phyloP scores from a whole-genome alignment of 2,329 filamentous ascomycete species.

The Trichoderma koningii region DNA sequence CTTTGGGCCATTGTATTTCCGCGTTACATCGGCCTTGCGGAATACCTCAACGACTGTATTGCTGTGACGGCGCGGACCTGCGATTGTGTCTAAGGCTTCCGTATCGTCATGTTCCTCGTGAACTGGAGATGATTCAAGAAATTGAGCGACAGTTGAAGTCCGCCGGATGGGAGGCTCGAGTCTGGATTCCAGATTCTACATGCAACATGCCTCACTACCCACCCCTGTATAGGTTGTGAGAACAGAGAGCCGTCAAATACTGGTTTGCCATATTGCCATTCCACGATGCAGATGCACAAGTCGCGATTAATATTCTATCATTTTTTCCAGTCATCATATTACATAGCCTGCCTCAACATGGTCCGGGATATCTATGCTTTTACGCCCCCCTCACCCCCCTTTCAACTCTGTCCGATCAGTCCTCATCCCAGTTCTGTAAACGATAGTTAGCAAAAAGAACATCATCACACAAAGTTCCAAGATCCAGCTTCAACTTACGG shows the following conservation, averaged over 20 bases:
- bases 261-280: neutral
- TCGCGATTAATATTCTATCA: conserved; percentile 27
- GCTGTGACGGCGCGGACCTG: neutral
- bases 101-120: neutral
- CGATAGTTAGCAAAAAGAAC: conserved; percentile 35
- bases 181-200: neutral
- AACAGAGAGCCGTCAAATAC: neutral
- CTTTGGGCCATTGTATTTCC: conserved; percentile 2
- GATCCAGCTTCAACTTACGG: conserved; percentile 47
- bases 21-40: neutral
- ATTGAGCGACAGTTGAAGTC: neutral
- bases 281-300: neutral
- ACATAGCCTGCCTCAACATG: conserved; percentile 20
- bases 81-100: neutral
- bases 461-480: neutral
- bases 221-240: neutral
- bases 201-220: neutral
- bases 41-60: too few species aligned
- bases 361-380: conserved; percentile 34
- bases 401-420: conserved; percentile 46
- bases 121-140: too few species aligned
- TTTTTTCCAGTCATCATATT: conserved; percentile 20
- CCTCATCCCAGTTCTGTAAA: conserved; percentile 63
- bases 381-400: conserved; percentile 24
- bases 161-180: neutral